phyloP scores from a whole-genome alignment of 1,284 basidiomycete genomes.

The Serendipita sp. region DNA sequence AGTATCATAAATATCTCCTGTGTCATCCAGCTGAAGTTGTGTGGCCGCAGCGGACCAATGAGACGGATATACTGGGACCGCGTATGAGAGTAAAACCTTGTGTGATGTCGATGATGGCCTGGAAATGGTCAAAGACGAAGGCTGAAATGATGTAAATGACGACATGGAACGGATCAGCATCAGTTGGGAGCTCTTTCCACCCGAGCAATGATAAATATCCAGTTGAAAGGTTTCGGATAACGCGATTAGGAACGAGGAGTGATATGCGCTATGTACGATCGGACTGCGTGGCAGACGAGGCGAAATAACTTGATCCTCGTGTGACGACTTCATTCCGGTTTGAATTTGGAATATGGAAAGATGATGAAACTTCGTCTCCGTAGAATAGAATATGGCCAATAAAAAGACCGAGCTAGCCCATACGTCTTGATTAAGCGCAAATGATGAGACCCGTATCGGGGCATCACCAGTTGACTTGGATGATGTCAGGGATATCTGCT shows the following conservation, averaged over 20 bases:
- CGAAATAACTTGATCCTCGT: neutral
- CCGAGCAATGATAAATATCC: neutral
- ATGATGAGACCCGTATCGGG: neutral
- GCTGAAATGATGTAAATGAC: neutral
- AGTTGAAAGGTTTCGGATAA: constrained; percentile 5
- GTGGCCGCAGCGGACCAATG: constrained; percentile 1
- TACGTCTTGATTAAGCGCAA: neutral
- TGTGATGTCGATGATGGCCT: neutral
- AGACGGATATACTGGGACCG: neutral
- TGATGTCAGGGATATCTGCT: neutral
- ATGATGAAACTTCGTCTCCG: neutral
- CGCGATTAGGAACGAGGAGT: neutral
- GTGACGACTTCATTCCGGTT: neutral
- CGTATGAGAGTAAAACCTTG: neutral
- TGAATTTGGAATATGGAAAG: constrained; percentile 1
- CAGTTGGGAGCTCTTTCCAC: neutral
- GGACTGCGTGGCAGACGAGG: neutral
- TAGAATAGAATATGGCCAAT: neutral
- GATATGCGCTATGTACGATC: neutral
- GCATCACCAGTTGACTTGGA: neutral
- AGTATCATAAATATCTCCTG: neutral
- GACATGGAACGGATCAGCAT: neutral
- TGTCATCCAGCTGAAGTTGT: neutral
- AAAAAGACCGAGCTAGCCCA: neutral
- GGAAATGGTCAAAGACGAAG: neutral